A percentile compares a stretch with the other conserved stretches of the same genome.
Conservation (phyloP, 768 basidiomycete genomes). For the Termitomyces titanicus region DNA sequence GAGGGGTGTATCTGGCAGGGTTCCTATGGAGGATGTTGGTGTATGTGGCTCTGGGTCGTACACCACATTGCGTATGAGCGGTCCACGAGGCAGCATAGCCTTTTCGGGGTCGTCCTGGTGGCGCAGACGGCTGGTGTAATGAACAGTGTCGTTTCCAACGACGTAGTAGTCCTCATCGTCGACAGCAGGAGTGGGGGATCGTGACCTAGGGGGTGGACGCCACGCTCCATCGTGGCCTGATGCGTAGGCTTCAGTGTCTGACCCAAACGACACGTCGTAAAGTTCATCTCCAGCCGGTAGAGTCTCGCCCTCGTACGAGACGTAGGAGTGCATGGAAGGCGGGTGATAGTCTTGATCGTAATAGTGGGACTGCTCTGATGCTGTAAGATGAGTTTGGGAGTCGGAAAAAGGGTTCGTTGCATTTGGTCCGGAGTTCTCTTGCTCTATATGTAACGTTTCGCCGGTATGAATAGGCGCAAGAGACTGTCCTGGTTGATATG, state of each 20-base stretch:
- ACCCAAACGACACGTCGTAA: conserved; percentile 53
- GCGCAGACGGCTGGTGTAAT: conserved; percentile 44
- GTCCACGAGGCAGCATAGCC: conserved; percentile 22
- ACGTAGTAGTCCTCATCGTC: conserved; percentile 72
- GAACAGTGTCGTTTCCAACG: conserved; percentile 50
- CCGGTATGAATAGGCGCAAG: conserved; percentile 62
- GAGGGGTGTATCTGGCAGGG: conserved; percentile 48
- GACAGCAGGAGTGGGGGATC: conserved; percentile 72
- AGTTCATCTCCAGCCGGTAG: conserved; percentile 30
- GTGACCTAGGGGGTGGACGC: conserved; percentile 51
- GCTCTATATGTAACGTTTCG: conserved; percentile 55
- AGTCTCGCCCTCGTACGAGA: conserved; percentile 25
- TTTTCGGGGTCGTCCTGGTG: conserved; percentile 38
- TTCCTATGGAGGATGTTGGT: conserved; percentile 33
- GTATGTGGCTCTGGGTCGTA: conserved; percentile 42
- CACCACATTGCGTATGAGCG: conserved; percentile 27
- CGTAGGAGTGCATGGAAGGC: conserved; percentile 29
- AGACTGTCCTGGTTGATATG: conserved; percentile 60
- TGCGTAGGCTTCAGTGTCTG: conserved; percentile 67
- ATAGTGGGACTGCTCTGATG: conserved; percentile 25
- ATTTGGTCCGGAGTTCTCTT: conserved; percentile 21
- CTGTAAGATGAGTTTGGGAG: conserved; percentile 8
- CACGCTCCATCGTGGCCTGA: conserved; percentile 53
- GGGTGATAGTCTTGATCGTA: conserved; percentile 34
- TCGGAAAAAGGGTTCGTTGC: conserved; percentile 21